These are phyloP conservation scores for Barnettozyma californica DNA, from an alignment of 805 yeast species.

Conservation along the genomic window DNA sequence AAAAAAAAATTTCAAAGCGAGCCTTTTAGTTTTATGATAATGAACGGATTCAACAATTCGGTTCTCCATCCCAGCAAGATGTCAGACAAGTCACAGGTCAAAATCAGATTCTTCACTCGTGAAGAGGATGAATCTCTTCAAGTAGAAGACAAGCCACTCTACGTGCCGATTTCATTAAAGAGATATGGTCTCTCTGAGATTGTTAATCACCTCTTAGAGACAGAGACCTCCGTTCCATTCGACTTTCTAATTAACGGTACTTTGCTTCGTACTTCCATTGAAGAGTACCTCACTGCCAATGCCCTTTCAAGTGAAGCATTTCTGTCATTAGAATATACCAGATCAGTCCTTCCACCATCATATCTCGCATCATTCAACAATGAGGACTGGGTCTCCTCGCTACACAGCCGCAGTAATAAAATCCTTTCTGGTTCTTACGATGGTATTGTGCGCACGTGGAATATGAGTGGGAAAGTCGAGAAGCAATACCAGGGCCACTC, in stretches of 20 bases:
- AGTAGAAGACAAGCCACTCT: constrained; percentile 79
- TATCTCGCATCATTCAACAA: constrained; percentile 81
- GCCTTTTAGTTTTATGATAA: neutral
- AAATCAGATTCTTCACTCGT: constrained; percentile 78
- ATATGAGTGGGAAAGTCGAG: constrained; percentile 71
- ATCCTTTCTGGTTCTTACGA: constrained; percentile 90
- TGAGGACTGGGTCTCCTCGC: constrained; percentile 92
- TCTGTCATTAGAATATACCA: constrained; percentile 79
- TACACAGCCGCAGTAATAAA: constrained; percentile 38
- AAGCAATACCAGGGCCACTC: constrained; percentile 84
- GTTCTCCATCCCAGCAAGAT: neutral
- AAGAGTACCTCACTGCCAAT: constrained; percentile 68
- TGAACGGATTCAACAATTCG: neutral
- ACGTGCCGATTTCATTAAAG: constrained; percentile 79
- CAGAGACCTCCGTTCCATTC: constrained; percentile 73
- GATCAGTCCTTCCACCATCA: constrained; percentile 93
- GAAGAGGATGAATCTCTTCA: constrained; percentile 72
- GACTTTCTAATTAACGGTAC: constrained; percentile 88
- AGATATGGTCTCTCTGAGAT: constrained; percentile 92
- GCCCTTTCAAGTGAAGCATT: constrained; percentile 82
- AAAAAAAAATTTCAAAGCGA: neutral
- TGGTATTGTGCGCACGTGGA: constrained; percentile 89
- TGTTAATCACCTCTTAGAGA: constrained; percentile 76
- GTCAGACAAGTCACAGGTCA: constrained; percentile 54
- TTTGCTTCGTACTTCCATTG: constrained; percentile 69